Evolutionary conservation across 345 rosid species (phyloP).

Genomic region (Aquilaria malaccensis): DNA sequence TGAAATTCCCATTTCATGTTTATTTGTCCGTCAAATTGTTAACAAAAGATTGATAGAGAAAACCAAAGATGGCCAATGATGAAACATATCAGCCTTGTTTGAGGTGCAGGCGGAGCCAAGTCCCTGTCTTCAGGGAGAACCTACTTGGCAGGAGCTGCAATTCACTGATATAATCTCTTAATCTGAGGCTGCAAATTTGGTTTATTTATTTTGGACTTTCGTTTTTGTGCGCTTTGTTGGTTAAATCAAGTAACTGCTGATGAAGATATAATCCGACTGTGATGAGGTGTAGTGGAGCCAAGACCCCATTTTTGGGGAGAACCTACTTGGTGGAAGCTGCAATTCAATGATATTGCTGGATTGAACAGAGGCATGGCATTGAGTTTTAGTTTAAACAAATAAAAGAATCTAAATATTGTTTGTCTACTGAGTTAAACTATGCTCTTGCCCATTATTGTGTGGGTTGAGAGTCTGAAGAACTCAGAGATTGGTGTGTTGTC

Average conservation of each 20-base stretch:
- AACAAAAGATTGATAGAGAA: not conserved
- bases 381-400: not conserved
- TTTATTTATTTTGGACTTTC: not conserved
- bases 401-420: not conserved
- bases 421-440: conserved; percentile 42
- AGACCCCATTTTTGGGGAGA: conserved; percentile 53
- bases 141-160: conserved; percentile 29
- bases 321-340: conserved; percentile 49
- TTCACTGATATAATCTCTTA: conserved; percentile 14
- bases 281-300: conserved; percentile 50
- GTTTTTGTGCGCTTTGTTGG: not conserved
- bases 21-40: not conserved
- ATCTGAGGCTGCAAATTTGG: conserved; percentile 20
- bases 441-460: conserved; percentile 1
- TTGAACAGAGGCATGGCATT: conserved; percentile 33
- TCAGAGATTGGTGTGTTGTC: conserved; percentile 47
- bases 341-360: conserved; percentile 29
- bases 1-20: not conserved
- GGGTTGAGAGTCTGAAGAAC: conserved; percentile 48
- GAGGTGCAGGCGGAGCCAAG: conserved; percentile 29
- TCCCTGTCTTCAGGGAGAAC: conserved; percentile 26
- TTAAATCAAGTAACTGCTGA: conserved; percentile 1
- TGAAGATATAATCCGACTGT: conserved; percentile 35
- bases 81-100: conserved; percentile 14
- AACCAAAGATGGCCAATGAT: conserved; percentile 12